Percentiles rank a stretch among this genome's conserved stretches.
Evolutionary conservation across 129 eudicot genomes (phyloP).

Genomic region (Ambrosia trifida): DNA sequence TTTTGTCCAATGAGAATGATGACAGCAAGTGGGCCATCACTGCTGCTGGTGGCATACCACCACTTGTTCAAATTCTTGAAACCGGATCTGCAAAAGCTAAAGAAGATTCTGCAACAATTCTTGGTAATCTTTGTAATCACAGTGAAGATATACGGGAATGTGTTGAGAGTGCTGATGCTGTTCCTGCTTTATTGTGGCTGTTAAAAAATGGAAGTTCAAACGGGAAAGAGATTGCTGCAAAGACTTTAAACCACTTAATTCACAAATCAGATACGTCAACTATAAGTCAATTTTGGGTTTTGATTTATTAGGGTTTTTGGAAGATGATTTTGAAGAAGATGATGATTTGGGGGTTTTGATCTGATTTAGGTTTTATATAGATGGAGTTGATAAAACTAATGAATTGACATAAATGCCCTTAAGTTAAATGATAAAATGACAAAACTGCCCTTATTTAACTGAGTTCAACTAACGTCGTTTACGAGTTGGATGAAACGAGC

Average conservation of each 20-base stretch:
- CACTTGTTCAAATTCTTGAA: slow-evolving; percentile 95
- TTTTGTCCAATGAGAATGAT: slow-evolving; percentile 87
- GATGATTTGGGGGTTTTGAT: too few relatives aligned
- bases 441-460: too few relatives aligned
- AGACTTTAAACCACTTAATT: slow-evolving; percentile 89
- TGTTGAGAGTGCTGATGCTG: slow-evolving; percentile 99
- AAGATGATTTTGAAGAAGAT: too few relatives aligned
- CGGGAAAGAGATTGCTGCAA: slow-evolving; percentile 97
- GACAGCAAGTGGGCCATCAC: slow-evolving; percentile 99
- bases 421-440: too few relatives aligned
- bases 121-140: slow-evolving; percentile 96
- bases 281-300: slow-evolving; percentile 92
- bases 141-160: slow-evolving; percentile 99
- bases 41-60: slow-evolving; percentile 99
- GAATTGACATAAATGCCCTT: too few relatives aligned
- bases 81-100: slow-evolving; percentile 95
- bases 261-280: slow-evolving; percentile 98
- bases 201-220: slow-evolving; percentile 93
- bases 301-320: too few relatives aligned
- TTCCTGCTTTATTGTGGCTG: slow-evolving; percentile 95
- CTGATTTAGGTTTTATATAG: too few relatives aligned
- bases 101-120: slow-evolving; percentile 94
- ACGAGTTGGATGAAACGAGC: too few relatives aligned
- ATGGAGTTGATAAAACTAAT: too few relatives aligned
- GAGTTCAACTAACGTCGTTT: too few relatives aligned